Evolutionary conservation across 495 filamentous ascomycete genomes (phyloP), one percentile per base, ranked within the genome.

Genomic region (Neurospora intermedia): DNA sequence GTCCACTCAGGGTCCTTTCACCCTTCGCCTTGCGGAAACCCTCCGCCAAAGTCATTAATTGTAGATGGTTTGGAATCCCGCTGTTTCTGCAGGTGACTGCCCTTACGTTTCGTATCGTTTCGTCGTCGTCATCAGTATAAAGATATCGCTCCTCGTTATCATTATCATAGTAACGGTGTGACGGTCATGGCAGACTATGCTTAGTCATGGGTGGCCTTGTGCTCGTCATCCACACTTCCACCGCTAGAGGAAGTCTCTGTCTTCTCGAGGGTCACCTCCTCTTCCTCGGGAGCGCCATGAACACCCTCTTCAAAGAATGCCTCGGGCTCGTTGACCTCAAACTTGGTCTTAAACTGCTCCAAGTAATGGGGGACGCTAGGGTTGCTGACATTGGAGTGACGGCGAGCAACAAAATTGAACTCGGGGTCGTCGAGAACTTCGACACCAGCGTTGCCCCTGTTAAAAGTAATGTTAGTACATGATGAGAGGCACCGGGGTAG

Each of bases 271-370:
- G 81, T 79, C 46, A 83, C 82, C 31, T 84, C 86, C 15, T 83
- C 82, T 54, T 77, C 81, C 72, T 88, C 87, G 66, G 83, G 81
- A 38, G 70, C 73, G 15, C 89, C 91, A 78, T 94, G 92, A 69
- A 94, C 71, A 70, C 88, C 87, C 84, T 97, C 94, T 80, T 97
- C 93, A 76, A 96, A 97, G 73, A 94, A 91, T 72, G 94, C 94
- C 78, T 96, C 94, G 15, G 86, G 84, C 74, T 97, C 94, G 78
- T 90, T 79, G n/a, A 88, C 84, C 81, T 97, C 94, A 78, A 97
- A 97, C 81, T 97, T 97, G 80, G 92, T 94, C 85, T 91, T 91
- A 81, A 96, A 91, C 76, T 90, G 86, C 48, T 88, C 86, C 66
- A 90, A 81, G 78, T 85, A 79, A 75, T 39, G 39, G 39, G 35